These are phyloP conservation scores for Corinectria fuckeliana DNA, from an alignment of 2,329 filamentous ascomycete species.

Conservation along the genomic window DNA sequence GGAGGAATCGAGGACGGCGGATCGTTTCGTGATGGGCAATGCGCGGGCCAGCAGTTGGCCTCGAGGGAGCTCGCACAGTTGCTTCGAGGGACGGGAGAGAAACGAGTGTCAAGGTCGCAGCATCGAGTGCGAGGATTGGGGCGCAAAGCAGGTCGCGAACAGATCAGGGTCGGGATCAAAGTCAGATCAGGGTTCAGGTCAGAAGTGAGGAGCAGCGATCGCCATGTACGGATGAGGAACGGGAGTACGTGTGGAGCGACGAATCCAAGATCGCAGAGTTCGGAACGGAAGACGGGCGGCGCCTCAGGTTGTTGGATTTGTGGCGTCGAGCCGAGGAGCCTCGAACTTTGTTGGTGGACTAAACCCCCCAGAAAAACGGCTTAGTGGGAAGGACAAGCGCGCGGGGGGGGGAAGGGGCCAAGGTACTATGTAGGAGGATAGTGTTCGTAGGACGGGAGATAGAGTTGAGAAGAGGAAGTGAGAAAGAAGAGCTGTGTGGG, in stretches of 20 bases:
- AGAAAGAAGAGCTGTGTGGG: slow-evolving; percentile 5
- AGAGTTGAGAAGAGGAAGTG: slow-evolving; percentile 3
- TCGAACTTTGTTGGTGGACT: slow-evolving; percentile 36
- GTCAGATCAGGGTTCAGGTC: slow-evolving; percentile 16
- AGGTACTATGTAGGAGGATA: slow-evolving; percentile 10
- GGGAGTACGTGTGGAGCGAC: slow-evolving; percentile 12
- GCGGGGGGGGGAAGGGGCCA: slow-evolving; percentile 17
- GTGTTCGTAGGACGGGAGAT: slow-evolving; percentile 8
- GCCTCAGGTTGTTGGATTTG: slow-evolving; percentile 32
- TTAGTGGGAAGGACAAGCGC: slow-evolving; percentile 11
- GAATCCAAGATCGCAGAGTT: slow-evolving; percentile 12
- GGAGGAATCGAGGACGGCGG: slow-evolving; percentile 8
- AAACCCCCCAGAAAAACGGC: slow-evolving; percentile 32
- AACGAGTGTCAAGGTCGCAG: slow-evolving; percentile 38
- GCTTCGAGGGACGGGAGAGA: slow-evolving; percentile 18
- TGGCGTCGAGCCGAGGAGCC: slow-evolving; percentile 37
- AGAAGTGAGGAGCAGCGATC: slow-evolving; percentile 6
- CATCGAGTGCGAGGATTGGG: slow-evolving; percentile 23
- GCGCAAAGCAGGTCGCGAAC: slow-evolving; percentile 25
- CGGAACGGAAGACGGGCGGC: slow-evolving; percentile 15
- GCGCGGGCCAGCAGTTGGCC: slow-evolving; percentile 18
- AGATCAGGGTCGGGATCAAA: slow-evolving; percentile 15
- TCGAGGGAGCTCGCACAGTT: slow-evolving; percentile 13
- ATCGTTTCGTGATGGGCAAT: slow-evolving; percentile 24
- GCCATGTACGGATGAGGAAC: slow-evolving; percentile 18